Conservation (phyloP, 2,329 filamentous ascomycete species). For the Fusarium verticillioides region DNA sequence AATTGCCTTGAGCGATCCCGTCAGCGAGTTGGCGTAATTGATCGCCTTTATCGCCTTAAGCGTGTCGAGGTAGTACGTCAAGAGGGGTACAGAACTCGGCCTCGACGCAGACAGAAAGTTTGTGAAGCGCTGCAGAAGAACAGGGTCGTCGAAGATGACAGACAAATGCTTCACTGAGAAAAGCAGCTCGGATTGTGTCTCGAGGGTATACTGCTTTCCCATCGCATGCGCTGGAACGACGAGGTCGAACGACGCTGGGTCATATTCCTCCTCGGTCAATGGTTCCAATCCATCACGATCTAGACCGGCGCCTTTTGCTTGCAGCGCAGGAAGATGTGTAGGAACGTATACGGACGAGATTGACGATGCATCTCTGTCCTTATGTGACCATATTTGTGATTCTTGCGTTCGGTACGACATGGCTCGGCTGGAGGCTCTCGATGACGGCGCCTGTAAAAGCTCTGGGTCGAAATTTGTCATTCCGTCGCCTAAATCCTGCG, state of each 20-base stretch:
- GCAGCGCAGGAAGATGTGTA: slow-evolving; percentile 32
- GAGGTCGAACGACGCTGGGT: slow-evolving; percentile 39
- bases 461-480: slow-evolving; percentile 12
- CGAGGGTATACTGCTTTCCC: slow-evolving; percentile 62
- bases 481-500: slow-evolving; percentile 24
- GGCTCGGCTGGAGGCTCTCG: slow-evolving; percentile 24
- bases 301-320: slow-evolving; percentile 28
- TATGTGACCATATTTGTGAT: slow-evolving; percentile 24
- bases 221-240: slow-evolving; percentile 35
- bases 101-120: slow-evolving; percentile 70
- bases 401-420: slow-evolving; percentile 29
- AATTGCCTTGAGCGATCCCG: slow-evolving; percentile 68
- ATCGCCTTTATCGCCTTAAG: slow-evolving; percentile 78
- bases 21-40: slow-evolving; percentile 75
- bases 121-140: slow-evolving; percentile 72
- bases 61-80: slow-evolving; percentile 78
- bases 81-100: slow-evolving; percentile 70
- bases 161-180: slow-evolving; percentile 74
- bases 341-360: slow-evolving; percentile 29
- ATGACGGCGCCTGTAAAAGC: slow-evolving; percentile 18
- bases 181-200: slow-evolving; percentile 71
- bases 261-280: slow-evolving; percentile 38
- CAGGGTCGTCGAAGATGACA: slow-evolving; percentile 72
- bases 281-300: slow-evolving; percentile 37
- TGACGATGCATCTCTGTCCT: slow-evolving; percentile 28